Evolutionary conservation across 1,284 basidiomycete genomes (phyloP).

Genomic region (Hymenochaete sp.): DNA sequence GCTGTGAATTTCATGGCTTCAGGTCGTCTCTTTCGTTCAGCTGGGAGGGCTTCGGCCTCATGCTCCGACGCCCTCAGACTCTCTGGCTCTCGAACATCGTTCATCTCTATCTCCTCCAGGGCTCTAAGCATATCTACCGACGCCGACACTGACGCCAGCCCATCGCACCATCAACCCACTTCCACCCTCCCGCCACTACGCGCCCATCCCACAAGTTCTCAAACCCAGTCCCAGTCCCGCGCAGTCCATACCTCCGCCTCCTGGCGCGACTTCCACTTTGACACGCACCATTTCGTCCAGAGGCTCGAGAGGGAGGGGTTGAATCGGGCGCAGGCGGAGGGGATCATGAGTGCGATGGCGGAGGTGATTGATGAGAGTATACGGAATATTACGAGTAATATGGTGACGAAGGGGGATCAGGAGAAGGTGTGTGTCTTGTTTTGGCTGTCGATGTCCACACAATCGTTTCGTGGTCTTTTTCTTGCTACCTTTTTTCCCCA

Average conservation of each 20-base stretch:
- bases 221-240: neutral
- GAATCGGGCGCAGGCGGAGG: constrained; percentile 83
- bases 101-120: no score
- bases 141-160: no score
- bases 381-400: constrained; percentile 85
- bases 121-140: no score
- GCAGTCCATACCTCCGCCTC: constrained; percentile 3
- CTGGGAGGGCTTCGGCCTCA: neutral
- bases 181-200: neutral
- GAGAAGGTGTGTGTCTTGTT: constrained; percentile 62
- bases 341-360: constrained; percentile 90
- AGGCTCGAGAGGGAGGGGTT: constrained; percentile 82
- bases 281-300: constrained; percentile 90
- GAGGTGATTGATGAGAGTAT: constrained; percentile 94
- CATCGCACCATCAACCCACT: neutral
- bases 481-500: neutral
- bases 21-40: neutral
- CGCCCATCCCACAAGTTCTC: neutral
- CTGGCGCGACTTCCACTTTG: constrained; percentile 66
- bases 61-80: neutral
- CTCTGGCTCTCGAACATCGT: no score
- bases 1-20: no score
- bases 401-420: constrained; percentile 90
- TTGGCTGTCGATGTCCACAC: neutral
- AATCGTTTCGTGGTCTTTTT: neutral